Evolutionary conservation across 208 protist species (phyloP).

Genomic region (Leishmania turanica): DNA sequence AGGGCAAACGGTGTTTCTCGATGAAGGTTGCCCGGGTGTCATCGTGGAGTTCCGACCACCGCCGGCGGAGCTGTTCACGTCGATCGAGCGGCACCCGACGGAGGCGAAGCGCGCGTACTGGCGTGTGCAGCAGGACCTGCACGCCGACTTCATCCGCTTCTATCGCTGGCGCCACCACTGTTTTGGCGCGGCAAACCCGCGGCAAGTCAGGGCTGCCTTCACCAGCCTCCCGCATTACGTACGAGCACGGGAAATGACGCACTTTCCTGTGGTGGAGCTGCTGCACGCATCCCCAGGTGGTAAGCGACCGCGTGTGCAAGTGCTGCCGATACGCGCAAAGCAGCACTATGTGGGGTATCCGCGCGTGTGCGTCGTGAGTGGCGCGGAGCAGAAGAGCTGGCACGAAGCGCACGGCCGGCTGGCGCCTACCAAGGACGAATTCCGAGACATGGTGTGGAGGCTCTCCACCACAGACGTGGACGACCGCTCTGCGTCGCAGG

Average conservation of each 20-base stretch:
- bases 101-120: conserved; percentile 12
- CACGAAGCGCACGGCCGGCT: background rate
- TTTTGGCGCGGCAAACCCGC: background rate
- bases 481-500: background rate
- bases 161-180: conserved; percentile 13
- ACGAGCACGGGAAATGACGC: conserved; percentile 12
- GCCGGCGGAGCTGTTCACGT: conserved; percentile 20
- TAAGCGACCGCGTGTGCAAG: conserved; percentile 15
- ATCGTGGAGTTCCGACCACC: conserved; percentile 43
- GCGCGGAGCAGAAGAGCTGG: conserved; percentile 28
- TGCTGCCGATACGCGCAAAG: conserved; percentile 22
- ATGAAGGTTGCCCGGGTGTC: conserved; percentile 28
- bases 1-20: conserved; percentile 33
- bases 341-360: conserved; percentile 31
- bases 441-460: background rate
- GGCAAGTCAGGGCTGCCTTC: conserved; percentile 16
- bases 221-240: conserved; percentile 36
- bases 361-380: conserved; percentile 34
- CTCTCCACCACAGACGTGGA: background rate
- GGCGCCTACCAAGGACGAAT: background rate
- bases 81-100: conserved; percentile 18
- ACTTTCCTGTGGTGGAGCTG: conserved; percentile 45
- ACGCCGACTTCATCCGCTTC: conserved; percentile 28
- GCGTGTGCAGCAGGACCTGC: conserved; percentile 13
- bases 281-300: background rate